Conservation (phyloP, 1,284 basidiomycete species). For the Earliella scabrosa region DNA sequence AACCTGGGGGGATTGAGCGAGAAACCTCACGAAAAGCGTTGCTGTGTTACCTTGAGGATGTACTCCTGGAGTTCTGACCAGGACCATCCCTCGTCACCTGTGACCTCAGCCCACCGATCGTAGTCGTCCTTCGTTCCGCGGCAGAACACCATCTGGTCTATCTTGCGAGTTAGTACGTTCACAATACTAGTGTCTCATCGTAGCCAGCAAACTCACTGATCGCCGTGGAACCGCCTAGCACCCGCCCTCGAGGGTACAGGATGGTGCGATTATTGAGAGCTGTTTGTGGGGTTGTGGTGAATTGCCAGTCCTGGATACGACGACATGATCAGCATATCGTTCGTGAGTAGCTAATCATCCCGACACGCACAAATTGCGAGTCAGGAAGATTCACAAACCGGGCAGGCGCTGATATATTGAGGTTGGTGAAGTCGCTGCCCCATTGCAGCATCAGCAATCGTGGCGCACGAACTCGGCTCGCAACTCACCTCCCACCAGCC, state of each 20-base stretch:
- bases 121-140: slow-evolving; percentile 9
- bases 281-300: slow-evolving; percentile 5
- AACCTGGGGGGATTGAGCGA: neutral
- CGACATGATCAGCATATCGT: too few species aligned
- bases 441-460: neutral
- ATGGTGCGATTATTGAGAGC: neutral
- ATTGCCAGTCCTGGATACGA: slow-evolving; percentile 1
- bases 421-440: slow-evolving; percentile 1
- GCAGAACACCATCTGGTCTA: slow-evolving; percentile 35
- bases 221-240: slow-evolving; percentile 5
- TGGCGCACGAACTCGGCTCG: too few species aligned
- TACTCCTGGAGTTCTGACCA: neutral
- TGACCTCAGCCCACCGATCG: slow-evolving; percentile 4
- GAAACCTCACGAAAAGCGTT: neutral
- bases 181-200: too few species aligned
- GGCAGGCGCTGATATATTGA: neutral
- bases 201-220: slow-evolving; percentile 8
- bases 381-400: neutral
- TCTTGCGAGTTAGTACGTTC: neutral
- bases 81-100: slow-evolving; percentile 12
- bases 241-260: slow-evolving; percentile 1
- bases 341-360: too few species aligned
- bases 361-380: neutral
- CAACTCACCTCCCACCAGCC: slow-evolving; percentile 22
- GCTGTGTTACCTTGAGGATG: neutral